Evolutionary conservation across 805 yeast genomes (phyloP), one percentile per base, ranked within the genome.

Genomic region (Wickerhamiella dianesei): DNA sequence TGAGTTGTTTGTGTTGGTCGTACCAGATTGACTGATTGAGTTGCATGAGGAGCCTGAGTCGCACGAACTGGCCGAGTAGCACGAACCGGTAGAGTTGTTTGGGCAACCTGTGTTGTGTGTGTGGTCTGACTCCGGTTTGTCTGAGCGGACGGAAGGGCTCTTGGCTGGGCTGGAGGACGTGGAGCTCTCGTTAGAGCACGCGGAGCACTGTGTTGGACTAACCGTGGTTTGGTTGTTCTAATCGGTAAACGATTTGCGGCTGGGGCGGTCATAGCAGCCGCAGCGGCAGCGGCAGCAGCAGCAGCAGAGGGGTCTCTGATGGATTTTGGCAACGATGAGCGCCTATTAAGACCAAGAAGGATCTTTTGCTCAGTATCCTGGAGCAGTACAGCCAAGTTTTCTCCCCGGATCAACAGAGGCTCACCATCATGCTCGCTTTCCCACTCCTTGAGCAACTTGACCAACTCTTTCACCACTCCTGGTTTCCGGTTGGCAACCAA

Each of bases 401-500:
- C 25, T 5, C 41, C 41, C 12, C 25, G n/a, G 25, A 39, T 18
- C 9, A 14, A 8, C n/a, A 77, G 72, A 35, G 72, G 71, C 50
- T 68, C 70, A 1, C 80, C 82, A 44, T 71, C 62, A 17, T 55
- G 57, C 20, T 35, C 48, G 21, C 51, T 45, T 22, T 57, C 53
- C 67, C 75, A 82, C 12, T 64, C 65, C 3, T 55, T 49, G 3
- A 84, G 55, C 44, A 72, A 73, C 1, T 51, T 39, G 50, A 72
- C 73, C 43, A 89, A 62, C 1, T 69, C 73, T 3, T 66, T 62
- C 8, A 84, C 64, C 0, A 82, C 68, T 35, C 69, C 67, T 0
- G 97, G 97, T 53, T 84, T 66, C 53, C 74, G 74, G 57, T 77
- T 76, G n/a, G 74, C 64, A 5, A 88, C 69, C 46, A 74, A 73